A percentile compares a stretch with the other conserved stretches of the same genome.
These are phyloP conservation scores for Colletotrichum magnum DNA, from an alignment of 2,329 filamentous ascomycete species.

Conservation along the genomic window DNA sequence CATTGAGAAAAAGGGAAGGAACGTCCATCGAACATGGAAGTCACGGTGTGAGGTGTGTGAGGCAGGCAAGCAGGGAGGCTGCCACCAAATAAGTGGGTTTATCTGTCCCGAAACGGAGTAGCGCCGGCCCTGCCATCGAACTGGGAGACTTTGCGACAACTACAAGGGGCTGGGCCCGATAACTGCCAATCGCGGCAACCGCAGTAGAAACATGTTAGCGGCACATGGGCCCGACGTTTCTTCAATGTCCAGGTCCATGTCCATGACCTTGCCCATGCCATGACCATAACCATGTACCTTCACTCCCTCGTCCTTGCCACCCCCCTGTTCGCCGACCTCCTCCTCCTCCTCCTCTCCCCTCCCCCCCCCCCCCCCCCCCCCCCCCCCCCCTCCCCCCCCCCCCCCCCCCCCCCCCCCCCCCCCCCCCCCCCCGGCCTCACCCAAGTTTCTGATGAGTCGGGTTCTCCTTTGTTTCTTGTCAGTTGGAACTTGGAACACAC, in stretches of 20 bases:
- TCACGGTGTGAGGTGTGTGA: not conserved
- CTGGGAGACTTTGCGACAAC: conserved; percentile 34
- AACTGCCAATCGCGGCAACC: conserved; percentile 32
- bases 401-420: not conserved
- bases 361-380: not conserved
- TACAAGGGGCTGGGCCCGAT: conserved; percentile 22
- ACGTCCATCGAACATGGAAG: conserved; percentile 1
- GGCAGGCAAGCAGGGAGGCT: conserved; percentile 5
- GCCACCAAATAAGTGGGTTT: conserved; percentile 1
- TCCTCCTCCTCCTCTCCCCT: not conserved
- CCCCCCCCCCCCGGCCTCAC: not conserved
- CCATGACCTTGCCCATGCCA: too few relatives aligned
- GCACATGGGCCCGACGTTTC: not conserved
- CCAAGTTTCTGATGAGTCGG: conserved; percentile 28
- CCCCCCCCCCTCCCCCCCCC: not conserved
- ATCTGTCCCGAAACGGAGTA: not conserved
- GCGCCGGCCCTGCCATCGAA: conserved; percentile 20
- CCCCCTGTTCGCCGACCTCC: not conserved
- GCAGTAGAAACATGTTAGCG: conserved; percentile 13
- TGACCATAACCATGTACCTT: too few relatives aligned
- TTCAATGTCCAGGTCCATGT: not conserved
- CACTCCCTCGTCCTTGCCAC: not conserved
- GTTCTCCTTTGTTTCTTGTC: conserved; percentile 33
- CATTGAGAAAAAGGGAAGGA: conserved; percentile 3
- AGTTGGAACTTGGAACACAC: not conserved